Base-by-base conservation (phyloP, 257 asterid genomes). In the Solanum paucissectum region DNA sequence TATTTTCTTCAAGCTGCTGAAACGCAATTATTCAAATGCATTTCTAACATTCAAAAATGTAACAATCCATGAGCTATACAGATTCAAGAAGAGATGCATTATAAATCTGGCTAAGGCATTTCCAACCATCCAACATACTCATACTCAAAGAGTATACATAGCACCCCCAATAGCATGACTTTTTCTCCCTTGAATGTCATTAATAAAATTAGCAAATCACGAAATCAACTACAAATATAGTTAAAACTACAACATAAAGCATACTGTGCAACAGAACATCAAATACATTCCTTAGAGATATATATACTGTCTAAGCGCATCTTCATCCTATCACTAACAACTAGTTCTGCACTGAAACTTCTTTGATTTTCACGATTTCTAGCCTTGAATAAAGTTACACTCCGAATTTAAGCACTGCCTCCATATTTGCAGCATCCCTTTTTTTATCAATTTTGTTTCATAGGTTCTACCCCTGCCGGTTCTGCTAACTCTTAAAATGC, bases 401-500 rank as follows among this genome's bases (percentile, higher is more conserved):
- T 38, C 60, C 40, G 34, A 76, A 21, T 76, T 76, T 76, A 76
- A 11, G 23, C 34, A 38, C 12, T n/a, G 4, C 12, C 42, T 76
- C 37, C 83, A 76, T 44, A 37, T 79, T 14, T 42, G 37, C 38
- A 5, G 3, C 66, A 44, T 14, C 66, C 6, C 25, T 72, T 68
- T 55, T 55, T 62, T 64, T 12, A 60, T 84, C 87, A 84, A n/a
- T 38, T 52, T 37, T 46, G 69, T 85, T 83, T 38, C 69, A 71
- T 62, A 5, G 83, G 52, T 29, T 71, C 37, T 73, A 33, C 88
- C 33, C n/a, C 72, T 1, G 12, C 44, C 44, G 25, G 14, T 72
- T 36, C 72, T 13, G 93, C 94, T 18, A 89, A 87, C 90, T 95
- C 96, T 66, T 91, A 91, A 85, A 94, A 33, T 16, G 89, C 90